Percentiles rank a stretch among this genome's conserved stretches.
Evolutionary conservation across 106 monocot genomes (phyloP).

Genomic region (Dioscorea dumetorum): DNA sequence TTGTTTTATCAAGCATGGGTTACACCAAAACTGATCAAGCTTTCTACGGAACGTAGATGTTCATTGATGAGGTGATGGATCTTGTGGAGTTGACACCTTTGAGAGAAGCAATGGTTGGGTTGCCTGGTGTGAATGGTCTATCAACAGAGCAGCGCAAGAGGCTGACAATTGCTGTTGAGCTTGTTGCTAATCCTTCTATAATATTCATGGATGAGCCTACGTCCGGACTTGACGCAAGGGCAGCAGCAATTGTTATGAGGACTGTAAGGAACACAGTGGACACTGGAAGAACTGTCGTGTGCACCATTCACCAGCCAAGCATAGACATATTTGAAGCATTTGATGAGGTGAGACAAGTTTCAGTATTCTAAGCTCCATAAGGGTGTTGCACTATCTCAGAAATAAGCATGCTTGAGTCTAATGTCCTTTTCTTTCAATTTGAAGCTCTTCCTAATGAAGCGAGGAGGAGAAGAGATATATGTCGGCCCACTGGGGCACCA

Average conservation of each 20-base stretch:
- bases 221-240: constrained; percentile 51
- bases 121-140: constrained; percentile 45
- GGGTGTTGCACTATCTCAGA: background rate
- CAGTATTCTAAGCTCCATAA: background rate
- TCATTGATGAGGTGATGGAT: constrained; percentile 29
- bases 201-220: constrained; percentile 34
- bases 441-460: constrained; percentile 29
- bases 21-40: background rate
- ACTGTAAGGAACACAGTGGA: constrained; percentile 31
- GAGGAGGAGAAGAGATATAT: constrained; percentile 45
- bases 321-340: constrained; percentile 27
- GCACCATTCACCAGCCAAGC: constrained; percentile 26
- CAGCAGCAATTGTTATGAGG: constrained; percentile 58
- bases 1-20: background rate
- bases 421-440: background rate
- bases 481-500: constrained; percentile 33
- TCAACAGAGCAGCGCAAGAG: constrained; percentile 58
- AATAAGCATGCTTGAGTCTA: background rate
- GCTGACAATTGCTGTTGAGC: constrained; percentile 47
- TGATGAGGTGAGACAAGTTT: constrained; percentile 14
- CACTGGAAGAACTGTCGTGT: constrained; percentile 19
- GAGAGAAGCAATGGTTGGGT: constrained; percentile 28
- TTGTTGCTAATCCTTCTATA: constrained; percentile 24
- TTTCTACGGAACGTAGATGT: constrained; percentile 10
- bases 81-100: constrained; percentile 22